phyloP scores from a whole-genome alignment of 345 rosid species.

The Aquilaria malaccensis region DNA sequence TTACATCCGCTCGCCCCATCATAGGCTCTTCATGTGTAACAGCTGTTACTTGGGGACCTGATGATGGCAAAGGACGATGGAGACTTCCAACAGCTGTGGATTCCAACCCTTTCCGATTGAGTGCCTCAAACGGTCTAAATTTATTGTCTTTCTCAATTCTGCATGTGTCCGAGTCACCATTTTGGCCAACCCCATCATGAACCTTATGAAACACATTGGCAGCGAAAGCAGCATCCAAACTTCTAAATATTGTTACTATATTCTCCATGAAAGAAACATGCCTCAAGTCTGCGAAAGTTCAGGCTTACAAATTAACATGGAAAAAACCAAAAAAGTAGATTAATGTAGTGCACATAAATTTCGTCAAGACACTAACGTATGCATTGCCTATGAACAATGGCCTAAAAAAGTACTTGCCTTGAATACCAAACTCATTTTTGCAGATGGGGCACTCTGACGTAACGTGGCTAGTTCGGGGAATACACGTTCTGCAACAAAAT shows the following conservation, averaged over 20 bases:
- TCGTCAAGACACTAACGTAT: no score
- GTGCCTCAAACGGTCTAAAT: slow-evolving; percentile 19
- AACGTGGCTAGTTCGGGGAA: slow-evolving; percentile 25
- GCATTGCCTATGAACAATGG: no score
- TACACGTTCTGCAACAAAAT: slow-evolving; percentile 44
- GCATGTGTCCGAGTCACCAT: slow-evolving; percentile 7
- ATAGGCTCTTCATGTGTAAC: slow-evolving; percentile 15
- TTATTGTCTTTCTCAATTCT: slow-evolving; percentile 7
- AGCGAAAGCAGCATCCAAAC: slow-evolving; percentile 44
- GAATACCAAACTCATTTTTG: slow-evolving; percentile 26
- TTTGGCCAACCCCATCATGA: slow-evolving; percentile 19
- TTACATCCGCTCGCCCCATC: slow-evolving; percentile 6
- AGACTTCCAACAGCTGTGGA: slow-evolving; percentile 6
- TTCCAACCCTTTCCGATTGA: slow-evolving; percentile 15
- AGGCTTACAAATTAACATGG: background rate
- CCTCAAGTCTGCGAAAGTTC: slow-evolving; percentile 41
- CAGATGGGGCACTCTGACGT: slow-evolving; percentile 48
- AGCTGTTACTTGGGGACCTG: slow-evolving; percentile 13
- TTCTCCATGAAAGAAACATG: slow-evolving; percentile 44
- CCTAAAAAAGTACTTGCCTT: slow-evolving; percentile 21
- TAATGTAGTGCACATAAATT: background rate
- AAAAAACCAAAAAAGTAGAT: background rate
- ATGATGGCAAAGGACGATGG: slow-evolving; percentile 12
- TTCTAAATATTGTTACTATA: slow-evolving; percentile 55
- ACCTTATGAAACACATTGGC: slow-evolving; percentile 24